A percentile compares a stretch with the other conserved stretches of the same genome.
Conservation (phyloP, 495 filamentous ascomycete genomes). For the Acidomyces sp. region DNA sequence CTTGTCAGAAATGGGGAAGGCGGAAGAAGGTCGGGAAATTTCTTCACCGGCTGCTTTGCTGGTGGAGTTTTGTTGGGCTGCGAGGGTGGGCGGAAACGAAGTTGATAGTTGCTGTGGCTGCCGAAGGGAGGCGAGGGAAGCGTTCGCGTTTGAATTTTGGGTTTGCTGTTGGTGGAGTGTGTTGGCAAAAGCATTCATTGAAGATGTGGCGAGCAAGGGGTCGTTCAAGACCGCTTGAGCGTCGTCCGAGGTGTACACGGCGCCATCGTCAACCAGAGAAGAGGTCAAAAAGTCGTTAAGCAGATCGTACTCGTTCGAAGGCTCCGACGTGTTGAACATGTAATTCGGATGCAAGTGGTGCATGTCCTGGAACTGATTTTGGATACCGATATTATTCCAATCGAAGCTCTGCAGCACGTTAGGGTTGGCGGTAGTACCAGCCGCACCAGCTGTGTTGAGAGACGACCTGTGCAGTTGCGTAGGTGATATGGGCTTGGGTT, state of each 20-base stretch:
- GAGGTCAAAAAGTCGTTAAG: conserved; percentile 91
- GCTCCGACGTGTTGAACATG: conserved; percentile 89
- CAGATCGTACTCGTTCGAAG: conserved; percentile 88
- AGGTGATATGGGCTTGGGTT: conserved; percentile 34
- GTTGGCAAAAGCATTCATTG: conserved; percentile 27
- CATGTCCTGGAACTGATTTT: conserved; percentile 84
- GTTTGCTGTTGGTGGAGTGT: not conserved
- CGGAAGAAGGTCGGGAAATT: conserved; percentile 46
- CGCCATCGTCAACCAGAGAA: conserved; percentile 69
- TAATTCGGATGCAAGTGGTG: conserved; percentile 86
- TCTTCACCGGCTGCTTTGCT: conserved; percentile 32
- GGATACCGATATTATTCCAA: conserved; percentile 53
- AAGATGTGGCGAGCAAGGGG: conserved; percentile 39
- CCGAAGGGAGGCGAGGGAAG: conserved; percentile 14
- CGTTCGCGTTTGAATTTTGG: conserved; percentile 21
- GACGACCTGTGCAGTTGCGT: conserved; percentile 22
- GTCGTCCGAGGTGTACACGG: conserved; percentile 44
- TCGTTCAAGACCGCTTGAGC: conserved; percentile 44
- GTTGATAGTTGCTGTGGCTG: conserved; percentile 5
- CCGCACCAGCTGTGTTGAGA: conserved; percentile 31
- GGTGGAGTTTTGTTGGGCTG: conserved; percentile 17
- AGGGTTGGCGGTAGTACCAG: not conserved
- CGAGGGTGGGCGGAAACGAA: conserved; percentile 12
- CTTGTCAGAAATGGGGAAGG: conserved; percentile 54
- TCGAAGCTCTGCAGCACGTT: conserved; percentile 27